These are phyloP conservation scores for Mortierella sp. DNA, from an alignment of 371 early-diverging fungal genomes.

Conservation along the genomic window DNA sequence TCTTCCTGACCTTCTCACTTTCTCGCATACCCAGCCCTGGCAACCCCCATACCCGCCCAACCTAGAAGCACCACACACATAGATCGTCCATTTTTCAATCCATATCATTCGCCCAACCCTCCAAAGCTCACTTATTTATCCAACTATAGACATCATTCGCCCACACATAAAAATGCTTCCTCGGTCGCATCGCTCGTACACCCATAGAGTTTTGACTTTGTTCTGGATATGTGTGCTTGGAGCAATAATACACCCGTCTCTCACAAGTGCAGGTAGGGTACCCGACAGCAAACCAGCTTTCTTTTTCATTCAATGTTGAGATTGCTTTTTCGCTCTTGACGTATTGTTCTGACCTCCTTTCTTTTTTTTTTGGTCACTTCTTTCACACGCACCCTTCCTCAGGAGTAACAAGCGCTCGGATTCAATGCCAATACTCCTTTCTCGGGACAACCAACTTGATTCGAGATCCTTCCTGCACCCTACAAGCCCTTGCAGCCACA, in stretches of 20 bases:
- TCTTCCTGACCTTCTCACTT: background rate
- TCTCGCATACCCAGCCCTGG: background rate
- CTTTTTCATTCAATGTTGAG: background rate
- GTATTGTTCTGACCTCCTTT: background rate
- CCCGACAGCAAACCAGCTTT: background rate
- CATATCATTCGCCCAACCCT: background rate
- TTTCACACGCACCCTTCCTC: background rate
- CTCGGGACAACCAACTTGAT: slow-evolving; percentile 39
- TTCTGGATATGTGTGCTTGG: background rate
- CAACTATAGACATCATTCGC: background rate
- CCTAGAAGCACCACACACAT: slow-evolving; percentile 6
- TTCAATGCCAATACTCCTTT: slow-evolving; percentile 55
- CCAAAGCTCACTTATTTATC: background rate
- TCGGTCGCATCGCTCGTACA: slow-evolving; percentile 4
- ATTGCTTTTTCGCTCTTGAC: background rate
- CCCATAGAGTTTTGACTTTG: background rate
- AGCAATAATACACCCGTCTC: background rate
- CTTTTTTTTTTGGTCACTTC: background rate
- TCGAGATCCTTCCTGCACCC: slow-evolving; percentile 41
- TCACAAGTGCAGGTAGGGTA: slow-evolving; percentile 8
- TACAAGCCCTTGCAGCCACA: slow-evolving; percentile 17
- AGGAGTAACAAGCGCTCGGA: slow-evolving; percentile 43
- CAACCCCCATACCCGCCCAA: background rate
- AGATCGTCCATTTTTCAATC: background rate
- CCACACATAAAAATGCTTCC: slow-evolving; percentile 14